A percentile compares a stretch with the other conserved stretches of the same genome.
Conservation (phyloP, 140 eudicot species). For the Flaveria floridana region DNA sequence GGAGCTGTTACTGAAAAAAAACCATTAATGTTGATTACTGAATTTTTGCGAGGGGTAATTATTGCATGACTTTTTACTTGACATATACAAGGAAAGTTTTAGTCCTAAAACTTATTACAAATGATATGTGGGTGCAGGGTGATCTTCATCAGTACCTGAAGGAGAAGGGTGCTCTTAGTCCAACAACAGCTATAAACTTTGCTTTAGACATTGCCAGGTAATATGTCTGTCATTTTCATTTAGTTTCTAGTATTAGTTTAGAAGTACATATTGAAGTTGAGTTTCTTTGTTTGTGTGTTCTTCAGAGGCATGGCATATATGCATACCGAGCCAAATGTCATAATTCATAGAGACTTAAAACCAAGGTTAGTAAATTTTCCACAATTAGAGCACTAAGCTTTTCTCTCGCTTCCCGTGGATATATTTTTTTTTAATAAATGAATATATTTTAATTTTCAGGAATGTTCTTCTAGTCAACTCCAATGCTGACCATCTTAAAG, state of each 20-base stretch:
- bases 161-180: constrained; percentile 90
- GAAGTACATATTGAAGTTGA: constrained; percentile 12
- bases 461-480: constrained; percentile 93
- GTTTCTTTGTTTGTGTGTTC: constrained; percentile 12
- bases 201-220: constrained; percentile 98
- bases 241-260: not conserved
- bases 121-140: constrained; percentile 49
- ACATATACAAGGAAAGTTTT: constrained; percentile 14
- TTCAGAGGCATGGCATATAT: constrained; percentile 97
- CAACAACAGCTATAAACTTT: constrained; percentile 82
- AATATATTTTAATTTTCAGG: constrained; percentile 40
- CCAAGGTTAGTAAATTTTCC: constrained; percentile 63
- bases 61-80: not conserved
- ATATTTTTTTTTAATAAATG: not conserved
- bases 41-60: constrained; percentile 87
- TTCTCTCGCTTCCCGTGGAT: not conserved
- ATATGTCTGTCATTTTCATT: not conserved
- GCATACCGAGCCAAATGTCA: constrained; percentile 93
- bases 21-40: constrained; percentile 91
- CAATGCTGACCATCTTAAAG: constrained; percentile 96
- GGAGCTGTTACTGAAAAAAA: constrained; percentile 98
- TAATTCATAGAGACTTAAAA: constrained; percentile 90
- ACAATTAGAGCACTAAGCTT: constrained; percentile 4
- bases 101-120: constrained; percentile 18
- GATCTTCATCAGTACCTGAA: constrained; percentile 91